Evolutionary conservation across 129 eudicot species (phyloP), one percentile per base, ranked within the genome.

Genomic region (Chrysanthemum lavandulifolium): DNA sequence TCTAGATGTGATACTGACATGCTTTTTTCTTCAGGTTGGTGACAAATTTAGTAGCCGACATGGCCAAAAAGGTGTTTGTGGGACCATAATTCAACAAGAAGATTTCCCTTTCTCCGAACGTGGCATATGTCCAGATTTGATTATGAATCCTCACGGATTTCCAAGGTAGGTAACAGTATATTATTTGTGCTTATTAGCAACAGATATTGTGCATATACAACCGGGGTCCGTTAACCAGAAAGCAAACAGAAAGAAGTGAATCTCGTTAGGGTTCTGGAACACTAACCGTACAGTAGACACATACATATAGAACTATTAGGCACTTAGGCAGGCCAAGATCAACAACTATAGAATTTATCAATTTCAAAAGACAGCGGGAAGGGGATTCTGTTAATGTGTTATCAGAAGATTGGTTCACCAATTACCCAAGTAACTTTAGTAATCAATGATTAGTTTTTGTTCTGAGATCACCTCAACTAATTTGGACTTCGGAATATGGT

Each of bases 21-120:
- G 56, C 43, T 68, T 69, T 29, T 65, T 69, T 52, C 11, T 54
- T 31, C 70, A 94, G 97, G 89, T 95, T 78, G 99, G 99, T 50
- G 99, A 95, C 83, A 95, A 95, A 69, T 95, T 95, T 65, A 95
- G 99, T 76, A 90, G 99, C 73, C 81, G 97, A 52, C 99, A 95
- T 78, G 99, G 99, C 51, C 99, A 95, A 55, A 95, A 95, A 83
- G 99, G 99, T 69, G 99, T 95, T 73, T 95, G 99, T 82, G 99
- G 99, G 45, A 90, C 90, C 70, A 88, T 95, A 72, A 73, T 95
- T 67, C 99, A 90, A 73, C 99, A 95, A 79, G 97, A 95, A 81
- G 97, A 95, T 88, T 88, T 95, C 70, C 97, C 96, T 73, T 95
- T 95, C 73, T 85, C 96, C 21, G 99, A 95, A 74, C 94, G 91